These are phyloP conservation scores for Didymella pomorum DNA, from an alignment of 2,329 filamentous ascomycete genomes.

Conservation along the genomic window DNA sequence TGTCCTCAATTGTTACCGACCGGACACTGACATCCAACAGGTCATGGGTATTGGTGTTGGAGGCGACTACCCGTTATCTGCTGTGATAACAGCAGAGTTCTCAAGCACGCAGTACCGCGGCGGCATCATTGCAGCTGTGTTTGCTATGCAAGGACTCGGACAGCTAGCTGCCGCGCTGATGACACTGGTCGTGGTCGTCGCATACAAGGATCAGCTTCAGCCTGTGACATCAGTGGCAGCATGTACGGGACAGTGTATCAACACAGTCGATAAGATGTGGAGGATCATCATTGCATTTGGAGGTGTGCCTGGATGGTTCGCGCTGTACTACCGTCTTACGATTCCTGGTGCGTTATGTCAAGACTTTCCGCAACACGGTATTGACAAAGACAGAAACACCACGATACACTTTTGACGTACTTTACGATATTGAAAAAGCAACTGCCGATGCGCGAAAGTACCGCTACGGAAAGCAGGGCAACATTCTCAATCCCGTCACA, in stretches of 20 bases:
- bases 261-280: slow-evolving; percentile 89
- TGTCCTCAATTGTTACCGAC: too few relatives aligned
- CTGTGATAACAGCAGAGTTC: slow-evolving; percentile 87
- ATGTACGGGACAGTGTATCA: slow-evolving; percentile 70
- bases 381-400: slow-evolving; percentile 69
- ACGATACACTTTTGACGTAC: slow-evolving; percentile 85
- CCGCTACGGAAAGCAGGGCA: slow-evolving; percentile 66
- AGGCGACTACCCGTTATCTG: slow-evolving; percentile 71
- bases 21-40: background rate
- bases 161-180: slow-evolving; percentile 79
- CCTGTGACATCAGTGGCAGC: slow-evolving; percentile 59
- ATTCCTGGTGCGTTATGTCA: slow-evolving; percentile 63
- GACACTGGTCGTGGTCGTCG: slow-evolving; percentile 75
- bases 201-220: slow-evolving; percentile 71
- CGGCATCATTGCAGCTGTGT: slow-evolving; percentile 87
- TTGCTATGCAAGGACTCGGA: slow-evolving; percentile 86
- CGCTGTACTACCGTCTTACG: slow-evolving; percentile 85
- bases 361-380: background rate
- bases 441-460: slow-evolving; percentile 77
- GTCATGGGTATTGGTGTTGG: slow-evolving; percentile 51
- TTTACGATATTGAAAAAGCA: slow-evolving; percentile 70
- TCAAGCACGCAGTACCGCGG: slow-evolving; percentile 85
- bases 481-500: slow-evolving; percentile 70
- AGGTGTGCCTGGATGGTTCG: slow-evolving; percentile 79
- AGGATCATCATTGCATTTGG: slow-evolving; percentile 81